Percentiles rank a stretch among this genome's conserved stretches.
phyloP scores from a whole-genome alignment of 805 yeast genomes.

The Teunomyces aglyptinius region DNA sequence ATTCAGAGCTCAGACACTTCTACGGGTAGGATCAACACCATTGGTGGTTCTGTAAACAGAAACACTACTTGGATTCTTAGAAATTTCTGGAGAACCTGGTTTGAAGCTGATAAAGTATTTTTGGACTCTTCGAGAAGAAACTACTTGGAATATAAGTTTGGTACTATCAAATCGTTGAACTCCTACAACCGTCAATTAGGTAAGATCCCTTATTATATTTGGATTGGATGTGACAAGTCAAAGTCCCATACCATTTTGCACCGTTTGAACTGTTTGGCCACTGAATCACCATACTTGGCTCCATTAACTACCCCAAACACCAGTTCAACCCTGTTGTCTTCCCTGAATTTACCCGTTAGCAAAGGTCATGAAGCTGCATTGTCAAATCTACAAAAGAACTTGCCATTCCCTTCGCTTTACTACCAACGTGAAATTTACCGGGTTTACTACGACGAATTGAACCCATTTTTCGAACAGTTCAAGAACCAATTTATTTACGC shows the following conservation, averaged over 20 bases:
- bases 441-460: conserved; percentile 72
- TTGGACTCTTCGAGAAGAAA: conserved; percentile 80
- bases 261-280: conserved; percentile 70
- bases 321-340: conserved; percentile 3
- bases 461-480: conserved; percentile 67
- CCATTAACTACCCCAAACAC: conserved; percentile 42
- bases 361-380: conserved; percentile 81
- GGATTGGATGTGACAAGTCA: conserved; percentile 62
- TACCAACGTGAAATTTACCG: conserved; percentile 78
- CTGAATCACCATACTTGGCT: conserved; percentile 78
- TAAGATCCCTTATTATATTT: conserved; percentile 75
- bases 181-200: conserved; percentile 64
- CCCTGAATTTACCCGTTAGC: conserved; percentile 42
- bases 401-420: conserved; percentile 79
- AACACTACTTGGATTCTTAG: conserved; percentile 75
- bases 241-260: conserved; percentile 46
- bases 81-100: conserved; percentile 86
- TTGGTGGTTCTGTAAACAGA: conserved; percentile 71
- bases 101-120: conserved; percentile 78
- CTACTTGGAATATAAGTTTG: conserved; percentile 78
- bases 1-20: conserved; percentile 65
- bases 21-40: conserved; percentile 66
- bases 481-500: conserved; percentile 80
- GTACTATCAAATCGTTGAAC: conserved; percentile 75
- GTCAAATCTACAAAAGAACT: conserved; percentile 54